Evolutionary conservation across 805 yeast species (phyloP), one percentile per base, ranked within the genome.

Genomic region (Schwanniomyces sp.): DNA sequence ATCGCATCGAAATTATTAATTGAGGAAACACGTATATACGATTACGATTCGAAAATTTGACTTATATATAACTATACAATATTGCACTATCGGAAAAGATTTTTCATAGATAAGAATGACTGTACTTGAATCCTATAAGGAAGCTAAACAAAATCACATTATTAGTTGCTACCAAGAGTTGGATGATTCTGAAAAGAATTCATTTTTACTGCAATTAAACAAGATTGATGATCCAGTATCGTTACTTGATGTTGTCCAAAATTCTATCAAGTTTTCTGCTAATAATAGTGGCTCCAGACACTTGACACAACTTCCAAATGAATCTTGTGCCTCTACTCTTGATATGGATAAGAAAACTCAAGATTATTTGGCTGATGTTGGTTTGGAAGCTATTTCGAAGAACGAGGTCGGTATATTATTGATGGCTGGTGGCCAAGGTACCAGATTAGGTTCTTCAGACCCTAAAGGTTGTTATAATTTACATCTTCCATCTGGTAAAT

Each of bases 361-460:
- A 37, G 53, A 51, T 4, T 38, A 56, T 11, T 86, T 85, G 81
- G 54, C 58, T 18, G 47, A 65, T 2, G 37, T 69, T 12, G 99
- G 99, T 11, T 65, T 85, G 14, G 71, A 81, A 24, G 87, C 92
- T 27, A 85, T 94, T 45, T 66, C 80, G 14, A 65, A 73, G 11
- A 85, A 85, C 53, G 81, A 86, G 59, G 98, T 92, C 21, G 99
- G 90, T 29, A 92, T 94, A 5, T 75, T 94, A 38, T 74, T 94
- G 44, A 86, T 94, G 88, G 97, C 99, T 10, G 99, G 99, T 47
- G 99, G 99, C 43, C 99, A 94, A 67, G 99, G 99, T 28, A 88
- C 97, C 7, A 78, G 99, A 52, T 75, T 94, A 46, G 99, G 99
- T 1, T 90, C 96, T 1, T 72, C 83, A 4, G 81, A 74, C 24